Percentiles rank a stretch among this genome's conserved stretches.
Evolutionary conservation across 164 flowering plant species (phyloP).

Genomic region (Liquidambar formosana): DNA sequence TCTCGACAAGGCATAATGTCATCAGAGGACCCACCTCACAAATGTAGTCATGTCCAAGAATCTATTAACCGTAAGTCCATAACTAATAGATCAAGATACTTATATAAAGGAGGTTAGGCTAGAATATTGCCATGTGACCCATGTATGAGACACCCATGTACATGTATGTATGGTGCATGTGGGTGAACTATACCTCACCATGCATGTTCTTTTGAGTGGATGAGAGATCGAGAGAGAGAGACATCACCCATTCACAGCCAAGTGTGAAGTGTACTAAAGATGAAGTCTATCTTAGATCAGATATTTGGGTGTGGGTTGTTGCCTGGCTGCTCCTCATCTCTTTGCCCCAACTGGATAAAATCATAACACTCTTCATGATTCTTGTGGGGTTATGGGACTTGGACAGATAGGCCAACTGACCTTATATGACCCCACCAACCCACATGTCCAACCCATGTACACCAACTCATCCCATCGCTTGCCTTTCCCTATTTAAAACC

Average conservation of each 20-base stretch:
- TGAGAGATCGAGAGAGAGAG: conserved; percentile 17
- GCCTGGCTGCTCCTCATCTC: conserved; percentile 41
- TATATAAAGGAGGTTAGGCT: too few relatives aligned
- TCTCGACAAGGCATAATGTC: too few relatives aligned
- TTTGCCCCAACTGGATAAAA: conserved; percentile 42
- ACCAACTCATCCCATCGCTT: conserved; percentile 19
- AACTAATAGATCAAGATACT: too few relatives aligned
- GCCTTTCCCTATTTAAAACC: conserved; percentile 32
- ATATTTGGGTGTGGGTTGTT: conserved; percentile 37
- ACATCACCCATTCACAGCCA: conserved; percentile 34
- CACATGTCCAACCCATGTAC: conserved; percentile 34
- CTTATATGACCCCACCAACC: conserved; percentile 43
- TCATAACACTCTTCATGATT: conserved; percentile 37
- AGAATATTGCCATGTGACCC: too few relatives aligned
- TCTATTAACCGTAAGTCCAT: too few relatives aligned
- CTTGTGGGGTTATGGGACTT: conserved; percentile 36
- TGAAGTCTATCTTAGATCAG: conserved; percentile 47
- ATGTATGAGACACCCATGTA: neutral
- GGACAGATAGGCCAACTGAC: conserved; percentile 59
- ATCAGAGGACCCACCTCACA: too few relatives aligned
- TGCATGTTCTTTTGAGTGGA: conserved; percentile 11
- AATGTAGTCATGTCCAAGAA: too few relatives aligned
- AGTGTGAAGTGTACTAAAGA: conserved; percentile 22
- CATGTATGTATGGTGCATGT: too few relatives aligned
- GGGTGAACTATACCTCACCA: conserved; percentile 19